Conservation (phyloP, 2,329 filamentous ascomycete genomes). For the Calonectria pteridis region DNA sequence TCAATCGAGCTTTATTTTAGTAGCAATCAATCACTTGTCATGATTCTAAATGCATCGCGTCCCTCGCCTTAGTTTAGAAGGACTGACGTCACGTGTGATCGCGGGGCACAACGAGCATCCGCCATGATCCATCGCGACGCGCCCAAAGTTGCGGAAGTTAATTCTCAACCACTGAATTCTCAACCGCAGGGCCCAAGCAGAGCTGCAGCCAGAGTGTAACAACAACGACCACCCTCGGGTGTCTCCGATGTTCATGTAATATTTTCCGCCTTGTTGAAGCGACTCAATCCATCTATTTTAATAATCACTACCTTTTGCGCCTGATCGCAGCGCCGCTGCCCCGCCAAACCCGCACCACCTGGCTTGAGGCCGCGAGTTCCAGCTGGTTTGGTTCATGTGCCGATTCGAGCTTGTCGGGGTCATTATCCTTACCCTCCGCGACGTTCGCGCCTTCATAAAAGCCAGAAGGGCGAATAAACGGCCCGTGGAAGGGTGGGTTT, state of each 20-base stretch:
- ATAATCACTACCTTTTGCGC: neutral
- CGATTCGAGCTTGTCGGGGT: constrained; percentile 66
- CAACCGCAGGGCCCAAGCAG: neutral
- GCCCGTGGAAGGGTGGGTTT: constrained; percentile 28
- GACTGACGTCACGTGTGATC: constrained; percentile 30
- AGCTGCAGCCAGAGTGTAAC: constrained; percentile 6
- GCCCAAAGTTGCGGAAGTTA: neutral
- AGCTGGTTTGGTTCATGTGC: constrained; percentile 57
- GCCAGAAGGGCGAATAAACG: constrained; percentile 48
- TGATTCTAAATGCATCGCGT: neutral
- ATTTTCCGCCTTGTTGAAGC: neutral
- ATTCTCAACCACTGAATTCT: too few species aligned
- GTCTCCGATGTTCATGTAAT: neutral
- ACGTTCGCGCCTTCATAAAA: constrained; percentile 56
- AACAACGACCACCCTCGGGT: too few species aligned
- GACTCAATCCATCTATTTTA: neutral
- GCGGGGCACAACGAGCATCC: constrained; percentile 34
- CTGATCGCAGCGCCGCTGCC: constrained; percentile 6
- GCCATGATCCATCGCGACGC: neutral
- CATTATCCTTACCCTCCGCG: constrained; percentile 61
- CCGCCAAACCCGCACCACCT: constrained; percentile 19
- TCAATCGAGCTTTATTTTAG: neutral
- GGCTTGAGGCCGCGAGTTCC: constrained; percentile 7
- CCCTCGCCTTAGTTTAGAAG: neutral
- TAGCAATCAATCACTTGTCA: neutral